phyloP scores from a whole-genome alignment of 495 filamentous ascomycete species.

The Daldinia loculata region DNA sequence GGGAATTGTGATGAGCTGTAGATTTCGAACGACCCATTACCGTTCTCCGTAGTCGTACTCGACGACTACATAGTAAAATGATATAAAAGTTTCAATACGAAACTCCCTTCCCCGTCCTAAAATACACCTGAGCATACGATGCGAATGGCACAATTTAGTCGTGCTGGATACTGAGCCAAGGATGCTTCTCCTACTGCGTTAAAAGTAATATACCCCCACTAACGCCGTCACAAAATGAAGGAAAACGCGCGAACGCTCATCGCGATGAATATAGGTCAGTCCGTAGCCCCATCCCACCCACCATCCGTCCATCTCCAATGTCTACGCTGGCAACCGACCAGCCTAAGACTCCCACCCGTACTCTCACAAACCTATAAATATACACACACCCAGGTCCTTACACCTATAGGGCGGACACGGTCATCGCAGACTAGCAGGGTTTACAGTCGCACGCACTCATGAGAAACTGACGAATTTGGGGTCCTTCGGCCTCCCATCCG shows the following conservation, averaged over 20 bases:
- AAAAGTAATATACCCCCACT: background rate
- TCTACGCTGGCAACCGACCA: constrained; percentile 12
- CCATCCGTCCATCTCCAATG: background rate
- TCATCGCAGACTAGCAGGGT: background rate
- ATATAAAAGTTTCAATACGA: background rate
- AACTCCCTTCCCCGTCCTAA: background rate
- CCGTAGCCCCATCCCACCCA: background rate
- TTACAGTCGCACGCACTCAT: constrained; percentile 43
- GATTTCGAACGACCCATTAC: constrained; percentile 26
- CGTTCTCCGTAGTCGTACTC: background rate
- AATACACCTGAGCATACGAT: constrained; percentile 1
- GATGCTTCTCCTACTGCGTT: background rate
- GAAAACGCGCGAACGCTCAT: constrained; percentile 19
- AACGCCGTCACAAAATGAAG: constrained; percentile 24
- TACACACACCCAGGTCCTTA: background rate
- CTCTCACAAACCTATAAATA: constrained; percentile 10
- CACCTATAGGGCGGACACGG: background rate
- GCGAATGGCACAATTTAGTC: background rate
- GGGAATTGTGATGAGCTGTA: constrained; percentile 23
- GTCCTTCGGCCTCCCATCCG: constrained; percentile 88
- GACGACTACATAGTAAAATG: constrained; percentile 3
- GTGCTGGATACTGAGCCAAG: background rate
- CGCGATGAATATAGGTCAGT: constrained; percentile 20
- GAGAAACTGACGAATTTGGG: constrained; percentile 96
- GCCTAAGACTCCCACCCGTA: constrained; percentile 7